Evolutionary conservation across 2,329 filamentous ascomycete genomes (phyloP), one percentile per base, ranked within the genome.

Genomic region (Gaeumannomyces sp.): DNA sequence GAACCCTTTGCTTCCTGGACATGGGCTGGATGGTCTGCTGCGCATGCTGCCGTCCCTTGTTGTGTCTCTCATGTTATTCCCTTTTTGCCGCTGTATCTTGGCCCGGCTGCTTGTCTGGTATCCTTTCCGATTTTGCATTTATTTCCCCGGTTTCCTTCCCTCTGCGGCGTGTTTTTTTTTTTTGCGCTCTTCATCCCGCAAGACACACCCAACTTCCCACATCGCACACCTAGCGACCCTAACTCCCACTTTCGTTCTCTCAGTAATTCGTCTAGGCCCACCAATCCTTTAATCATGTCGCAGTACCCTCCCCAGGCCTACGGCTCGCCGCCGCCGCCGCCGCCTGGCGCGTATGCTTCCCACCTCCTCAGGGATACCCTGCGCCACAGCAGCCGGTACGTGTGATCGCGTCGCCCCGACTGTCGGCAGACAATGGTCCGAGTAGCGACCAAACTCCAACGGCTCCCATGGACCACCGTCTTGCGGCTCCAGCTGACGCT

Each of bases 241-340:
- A 7, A 53, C 45, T n/a, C 22, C 22, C 19, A n/a, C 33, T 62
- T 45, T 45, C 25, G 35, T 62, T 62, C 33, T 53, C 19, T 38
- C 19, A 6, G 60, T 35, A 45, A 27, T 25, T 28, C 33, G 27
- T 50, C 22, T 53, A 16, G 27, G 28, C 38, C 60, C 56, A 62
- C 45, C 22, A 45, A n/a, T 53, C 45, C n/a, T 53, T 53, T 53
- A n/a, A 28, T 53, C 56, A 64, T 64, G 62, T 64, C 62, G 14
- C 62, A 64, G 25, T 64, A 64, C 33, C 62, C 62, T n/a, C 45
- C 38, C 38, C 56, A 64, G 31, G 31, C 56, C 14, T 38, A 59
- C 31, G 62, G 56, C n/a, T 19, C 56, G 25, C 62, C 62, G n/a
- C 62, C 53, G n/a, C 61, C 61, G 19, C 61, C 45, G 38, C 45